Conservation (phyloP, 2,329 filamentous ascomycete genomes). For the Exophiala lecanii-corni region DNA sequence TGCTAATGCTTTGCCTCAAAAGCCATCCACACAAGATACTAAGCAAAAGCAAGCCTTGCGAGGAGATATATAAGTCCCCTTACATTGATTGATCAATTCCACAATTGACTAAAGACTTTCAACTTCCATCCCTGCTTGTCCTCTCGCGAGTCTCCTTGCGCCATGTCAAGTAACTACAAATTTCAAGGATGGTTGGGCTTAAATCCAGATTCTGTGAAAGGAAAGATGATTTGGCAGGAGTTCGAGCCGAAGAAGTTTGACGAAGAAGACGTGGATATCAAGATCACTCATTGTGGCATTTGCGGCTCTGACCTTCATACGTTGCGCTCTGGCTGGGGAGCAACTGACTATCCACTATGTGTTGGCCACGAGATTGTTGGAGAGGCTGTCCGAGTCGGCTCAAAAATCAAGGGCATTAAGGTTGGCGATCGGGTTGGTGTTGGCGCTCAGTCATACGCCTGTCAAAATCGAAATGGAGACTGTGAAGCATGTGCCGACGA, state of each 20-base stretch:
- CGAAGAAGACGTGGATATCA: conserved; percentile 61
- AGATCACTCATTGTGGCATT: conserved; percentile 62
- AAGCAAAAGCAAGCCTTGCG: too few relatives aligned
- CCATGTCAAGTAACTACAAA: conserved; percentile 38
- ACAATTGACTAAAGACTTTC: too few relatives aligned
- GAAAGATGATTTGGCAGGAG: conserved; percentile 34
- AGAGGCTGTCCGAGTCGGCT: conserved; percentile 51
- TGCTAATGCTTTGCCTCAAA: too few relatives aligned
- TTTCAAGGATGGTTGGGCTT: conserved; percentile 56
- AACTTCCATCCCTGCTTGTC: too few relatives aligned
- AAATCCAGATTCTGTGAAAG: conserved; percentile 44
- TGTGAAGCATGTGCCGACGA: conserved; percentile 51
- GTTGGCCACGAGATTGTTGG: conserved; percentile 65
- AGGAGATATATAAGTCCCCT: too few relatives aligned
- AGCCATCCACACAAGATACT: too few relatives aligned
- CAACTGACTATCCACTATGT: conserved; percentile 44
- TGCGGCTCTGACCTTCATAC: conserved; percentile 57
- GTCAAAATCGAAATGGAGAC: conserved; percentile 40
- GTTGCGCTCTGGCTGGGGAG: conserved; percentile 24
- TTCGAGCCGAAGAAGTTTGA: conserved; percentile 43
- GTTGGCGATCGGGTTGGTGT: conserved; percentile 62
- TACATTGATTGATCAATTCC: too few relatives aligned
- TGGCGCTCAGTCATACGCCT: conserved; percentile 57
- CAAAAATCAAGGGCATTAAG: conserved; percentile 41
- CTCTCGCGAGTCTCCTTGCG: too few relatives aligned